Conservation (phyloP, 1,139 yeast genomes). For the Candida pseudoviswanathii region DNA sequence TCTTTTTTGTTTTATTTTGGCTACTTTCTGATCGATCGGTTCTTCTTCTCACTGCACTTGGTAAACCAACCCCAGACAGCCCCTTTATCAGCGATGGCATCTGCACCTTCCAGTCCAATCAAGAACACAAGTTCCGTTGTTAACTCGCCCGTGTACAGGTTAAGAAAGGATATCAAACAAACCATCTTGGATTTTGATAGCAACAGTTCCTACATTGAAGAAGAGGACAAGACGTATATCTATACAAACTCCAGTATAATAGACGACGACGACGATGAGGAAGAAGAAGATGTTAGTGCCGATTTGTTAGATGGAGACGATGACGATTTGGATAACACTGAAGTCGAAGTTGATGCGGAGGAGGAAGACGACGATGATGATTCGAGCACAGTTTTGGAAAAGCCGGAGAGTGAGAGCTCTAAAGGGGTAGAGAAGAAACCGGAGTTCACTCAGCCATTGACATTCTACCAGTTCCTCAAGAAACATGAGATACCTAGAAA, state of each 20-base stretch:
- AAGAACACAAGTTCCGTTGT: slow-evolving; percentile 1
- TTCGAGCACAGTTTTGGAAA: slow-evolving; percentile 8
- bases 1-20: neutral
- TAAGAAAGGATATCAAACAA: slow-evolving; percentile 11
- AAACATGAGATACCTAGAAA: slow-evolving; percentile 91
- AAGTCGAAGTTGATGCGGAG: neutral
- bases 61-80: neutral
- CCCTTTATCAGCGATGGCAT: neutral
- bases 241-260: slow-evolving; percentile 27
- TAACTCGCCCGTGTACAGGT: slow-evolving; percentile 2
- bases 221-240: slow-evolving; percentile 39
- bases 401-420: neutral
- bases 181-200: slow-evolving; percentile 31
- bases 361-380: slow-evolving; percentile 11
- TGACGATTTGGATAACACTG: slow-evolving; percentile 5
- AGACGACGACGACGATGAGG: slow-evolving; percentile 19
- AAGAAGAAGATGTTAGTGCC: slow-evolving; percentile 15
- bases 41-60: neutral
- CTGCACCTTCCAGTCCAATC: slow-evolving; percentile 3
- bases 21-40: neutral
- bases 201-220: slow-evolving; percentile 37
- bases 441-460: slow-evolving; percentile 6
- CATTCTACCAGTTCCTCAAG: slow-evolving; percentile 55
- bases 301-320: slow-evolving; percentile 5
- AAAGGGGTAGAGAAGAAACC: slow-evolving; percentile 1